Evolutionary conservation across 305 asterid species (phyloP), one percentile per base, ranked within the genome.

Genomic region (Fraxinus nigra): DNA sequence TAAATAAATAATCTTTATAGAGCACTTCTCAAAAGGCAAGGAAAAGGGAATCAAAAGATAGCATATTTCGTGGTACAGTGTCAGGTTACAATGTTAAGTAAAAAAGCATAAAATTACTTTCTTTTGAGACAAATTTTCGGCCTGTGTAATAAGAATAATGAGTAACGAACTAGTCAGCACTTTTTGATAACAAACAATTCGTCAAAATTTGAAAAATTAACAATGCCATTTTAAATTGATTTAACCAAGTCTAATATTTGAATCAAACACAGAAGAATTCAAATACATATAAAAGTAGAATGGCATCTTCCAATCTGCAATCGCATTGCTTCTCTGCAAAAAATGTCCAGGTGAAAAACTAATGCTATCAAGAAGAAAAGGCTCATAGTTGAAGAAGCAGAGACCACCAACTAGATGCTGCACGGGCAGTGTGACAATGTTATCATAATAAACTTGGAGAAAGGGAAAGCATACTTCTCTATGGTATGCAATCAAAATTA

Each of bases 341-440:
- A 51, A 40, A 70, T 34, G 61, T 70, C 76, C 72, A 54, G 48
- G 14, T 48, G 74, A 82, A 75, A 32, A 28, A 54, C 63, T 54
- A 54, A 51, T 54, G 63, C 63, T 51, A 26, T 26, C 61, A 30
- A 69, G 76, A 76, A 69, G 76, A 76, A 34, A 80, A 72, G 40
- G 65, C 16, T 20, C 20, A 30, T 16, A 43, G 8, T 22, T 63
- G 72, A 63, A 63, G 72, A 63, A 63, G 16, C 34, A 63, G 33
- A 63, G 7, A 24, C 32, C 28, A 63, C 28, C 72, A 82, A 78
- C 40, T 48, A 76, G 65, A 69, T 72, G 73, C 37, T 81, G 61
- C 81, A 79, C 51, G 38, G 54, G 80, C 22, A 9, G 38, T 28
- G 72, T 63, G 16, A 63, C 32, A 26, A 26, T 54, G 24, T 54